Base-by-base conservation (phyloP, 306 rosid genomes). In the Pterocarpus macrocarpus region DNA sequence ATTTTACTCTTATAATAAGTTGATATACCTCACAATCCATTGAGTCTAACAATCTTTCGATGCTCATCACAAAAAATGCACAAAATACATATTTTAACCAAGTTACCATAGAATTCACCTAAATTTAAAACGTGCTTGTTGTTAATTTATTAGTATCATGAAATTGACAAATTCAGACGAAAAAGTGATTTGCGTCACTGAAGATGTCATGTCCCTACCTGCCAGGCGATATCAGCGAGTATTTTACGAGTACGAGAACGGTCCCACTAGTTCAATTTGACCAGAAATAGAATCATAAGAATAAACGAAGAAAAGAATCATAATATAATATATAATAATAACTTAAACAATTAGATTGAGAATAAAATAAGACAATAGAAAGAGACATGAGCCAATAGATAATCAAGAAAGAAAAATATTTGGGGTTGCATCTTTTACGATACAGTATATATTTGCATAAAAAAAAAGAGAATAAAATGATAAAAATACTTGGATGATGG, bases 131-230 rank as follows among this genome's bases (percentile, higher is more conserved):
- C 53, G 30, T 66, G 55, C 16, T 7, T 44, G 55, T 17, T 12
- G 13, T 34, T 4, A 64, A 34, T 17, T 64, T 33, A 35, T 35
- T 64, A 38, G 10, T 15, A 38, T 64, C 4, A 30, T 47, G 8
- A 55, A 67, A 11, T 22, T 5, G 69, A 69, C 53, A 32, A 58
- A 50, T 12, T 2, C 53, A 5, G 83, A 11, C 32, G 38, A 16
- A 28, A 22, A 11, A 62, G 16, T n/a, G 8, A 7, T 59, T 71
- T 71, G 73, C 78, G 64, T 80, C 35, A 49, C 57, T 35, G 57
- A 62, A 36, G 36, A 71, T 80, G 83, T 80, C 78, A 80, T 30
- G 47, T 34, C 69, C 49, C 1, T 32, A 1, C 47, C 16, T 36
- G 41, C 7, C 59, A 2, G 55, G 5, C 14, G 57, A 11, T n/a